Conservation (phyloP, 169 alveolate genomes). For the Hepatocystis sp. region DNA sequence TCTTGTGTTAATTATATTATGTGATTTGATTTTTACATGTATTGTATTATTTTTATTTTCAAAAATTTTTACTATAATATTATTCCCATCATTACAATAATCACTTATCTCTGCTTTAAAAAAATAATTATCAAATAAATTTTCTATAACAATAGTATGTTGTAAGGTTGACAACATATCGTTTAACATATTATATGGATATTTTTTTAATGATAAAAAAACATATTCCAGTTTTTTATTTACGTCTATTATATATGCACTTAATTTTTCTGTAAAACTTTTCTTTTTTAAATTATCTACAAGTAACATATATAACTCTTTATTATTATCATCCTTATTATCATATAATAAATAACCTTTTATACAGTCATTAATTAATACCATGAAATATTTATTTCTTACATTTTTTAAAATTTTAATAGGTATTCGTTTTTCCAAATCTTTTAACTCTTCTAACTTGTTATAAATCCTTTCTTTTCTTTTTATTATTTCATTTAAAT, state of each 20-base stretch:
- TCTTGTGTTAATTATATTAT: constrained; percentile 63
- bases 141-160: constrained; percentile 50
- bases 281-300: background rate
- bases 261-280: constrained; percentile 2
- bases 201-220: constrained; percentile 43
- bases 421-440: constrained; percentile 44
- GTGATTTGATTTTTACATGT: constrained; percentile 68
- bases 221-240: constrained; percentile 73
- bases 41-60: constrained; percentile 32
- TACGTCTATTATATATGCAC: constrained; percentile 74
- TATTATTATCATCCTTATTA: background rate
- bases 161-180: constrained; percentile 30
- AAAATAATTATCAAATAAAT: constrained; percentile 62
- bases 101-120: constrained; percentile 65
- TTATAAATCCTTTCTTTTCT: constrained; percentile 72
- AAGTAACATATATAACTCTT: background rate
- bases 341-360: constrained; percentile 59
- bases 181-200: constrained; percentile 5
- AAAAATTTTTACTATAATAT: constrained; percentile 64
- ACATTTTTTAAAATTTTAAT: constrained; percentile 68
- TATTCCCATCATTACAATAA: constrained; percentile 73
- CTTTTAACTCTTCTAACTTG: constrained; percentile 51
- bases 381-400: constrained; percentile 69
- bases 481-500: constrained; percentile 40
- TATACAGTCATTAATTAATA: constrained; percentile 70